phyloP scores from a whole-genome alignment of 768 basidiomycete species.

The Trametes cubensis region DNA sequence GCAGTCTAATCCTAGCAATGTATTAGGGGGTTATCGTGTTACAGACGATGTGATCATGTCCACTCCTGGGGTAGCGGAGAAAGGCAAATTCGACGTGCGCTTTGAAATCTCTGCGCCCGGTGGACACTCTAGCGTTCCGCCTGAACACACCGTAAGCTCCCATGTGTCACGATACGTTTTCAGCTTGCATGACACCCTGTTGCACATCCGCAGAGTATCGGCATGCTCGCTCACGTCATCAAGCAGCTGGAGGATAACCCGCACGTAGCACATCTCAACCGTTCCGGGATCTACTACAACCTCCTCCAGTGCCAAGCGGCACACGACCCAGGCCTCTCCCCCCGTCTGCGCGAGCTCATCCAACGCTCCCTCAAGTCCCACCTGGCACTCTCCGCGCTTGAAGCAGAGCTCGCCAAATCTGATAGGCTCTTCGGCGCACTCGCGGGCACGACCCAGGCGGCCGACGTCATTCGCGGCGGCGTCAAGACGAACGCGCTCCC shows the following conservation, averaged over 20 bases:
- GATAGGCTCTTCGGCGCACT: constrained; percentile 45
- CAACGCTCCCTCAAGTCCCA: constrained; percentile 51
- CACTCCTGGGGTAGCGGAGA: constrained; percentile 68
- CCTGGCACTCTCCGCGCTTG: constrained; percentile 52
- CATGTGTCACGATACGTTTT: not conserved
- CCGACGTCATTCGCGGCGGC: constrained; percentile 55
- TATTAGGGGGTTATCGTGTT: constrained; percentile 52
- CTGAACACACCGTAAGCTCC: constrained; percentile 66
- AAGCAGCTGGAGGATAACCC: constrained; percentile 72
- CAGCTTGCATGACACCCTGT: not conserved
- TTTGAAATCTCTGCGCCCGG: constrained; percentile 72
- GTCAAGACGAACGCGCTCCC: constrained; percentile 69
- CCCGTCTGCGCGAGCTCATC: constrained; percentile 50
- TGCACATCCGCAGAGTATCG: constrained; percentile 17
- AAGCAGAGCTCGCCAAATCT: constrained; percentile 43
- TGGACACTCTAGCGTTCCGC: constrained; percentile 87
- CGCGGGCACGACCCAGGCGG: constrained; percentile 75
- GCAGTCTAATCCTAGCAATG: constrained; percentile 7
- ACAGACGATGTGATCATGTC: constrained; percentile 59
- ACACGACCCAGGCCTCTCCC: constrained; percentile 58
- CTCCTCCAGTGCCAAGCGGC: constrained; percentile 68
- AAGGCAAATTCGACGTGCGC: constrained; percentile 65
- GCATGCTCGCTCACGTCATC: constrained; percentile 73
- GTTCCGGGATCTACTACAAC: constrained; percentile 59
- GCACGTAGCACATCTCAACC: constrained; percentile 50